Base-by-base conservation (phyloP, 148 eudicot species). In the Vaccinium darrowii region DNA sequence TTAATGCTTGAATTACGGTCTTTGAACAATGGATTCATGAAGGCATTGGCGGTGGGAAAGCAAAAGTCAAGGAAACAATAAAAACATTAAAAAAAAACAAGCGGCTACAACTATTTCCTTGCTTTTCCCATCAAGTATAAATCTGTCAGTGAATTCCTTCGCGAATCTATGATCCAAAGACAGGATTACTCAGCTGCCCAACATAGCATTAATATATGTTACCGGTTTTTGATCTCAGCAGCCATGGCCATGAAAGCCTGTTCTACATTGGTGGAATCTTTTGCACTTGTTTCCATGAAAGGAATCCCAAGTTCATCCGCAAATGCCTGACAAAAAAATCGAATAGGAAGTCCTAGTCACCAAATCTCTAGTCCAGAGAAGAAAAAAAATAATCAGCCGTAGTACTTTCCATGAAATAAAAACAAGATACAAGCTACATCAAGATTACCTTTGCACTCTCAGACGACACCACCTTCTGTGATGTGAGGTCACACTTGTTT, bases 181-280 rank as follows among this genome's bases (percentile, higher is more conserved):
- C 16, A 67, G 15, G 33, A 62, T 4, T 21, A 39, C 25, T 12
- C 8, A 60, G 8, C 30, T 8, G 18, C 13, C 51, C 50, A 56
- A 33, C 49, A 21, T 19, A 58, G 52, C 51, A 27, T 52, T 25
- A 51, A 62, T 5, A 56, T 16, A 52, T 27, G 36, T 33, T 86
- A 90, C 96, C 93, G 90, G 88, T 85, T 90, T 86, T 93, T 93
- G 78, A 92, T 90, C 25, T 85, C 88, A 58, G 87, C 85, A 83
- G 92, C 69, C 92, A 92, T 89, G 62, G 94, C 94, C 94, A 92
- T 88, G 71, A 92, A 92, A 86, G 91, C 94, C 79, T 92, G 91
- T 79, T 92, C 94, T 15, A 92, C 94, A 76, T 92, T 92, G 33
- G 87, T 87, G 25, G 94, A 88, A 83, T 67, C 84, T 84, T 92